These are phyloP conservation scores for Jasminum sambac DNA, from an alignment of 257 asterid genomes.

Conservation along the genomic window DNA sequence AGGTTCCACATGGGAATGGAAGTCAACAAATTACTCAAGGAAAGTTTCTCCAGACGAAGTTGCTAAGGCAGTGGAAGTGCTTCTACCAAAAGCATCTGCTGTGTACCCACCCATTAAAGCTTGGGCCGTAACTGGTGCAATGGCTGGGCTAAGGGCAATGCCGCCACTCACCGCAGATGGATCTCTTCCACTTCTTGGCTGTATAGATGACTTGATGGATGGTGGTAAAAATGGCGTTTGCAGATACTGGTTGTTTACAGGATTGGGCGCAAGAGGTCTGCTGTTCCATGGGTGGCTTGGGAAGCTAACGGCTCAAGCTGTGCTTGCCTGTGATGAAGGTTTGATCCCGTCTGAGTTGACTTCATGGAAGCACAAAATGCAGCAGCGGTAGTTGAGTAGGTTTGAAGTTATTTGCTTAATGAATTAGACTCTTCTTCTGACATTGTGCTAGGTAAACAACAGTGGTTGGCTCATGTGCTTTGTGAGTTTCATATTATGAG, in stretches of 20 bases:
- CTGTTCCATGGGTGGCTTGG: slow-evolving; percentile 93
- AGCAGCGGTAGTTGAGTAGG: slow-evolving; percentile 8
- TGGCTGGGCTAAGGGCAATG: slow-evolving; percentile 90
- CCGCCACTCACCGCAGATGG: slow-evolving; percentile 78
- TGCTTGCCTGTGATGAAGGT: slow-evolving; percentile 57
- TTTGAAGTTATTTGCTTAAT: not conserved
- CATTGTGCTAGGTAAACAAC: not conserved
- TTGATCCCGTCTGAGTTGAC: slow-evolving; percentile 63
- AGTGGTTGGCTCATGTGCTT: not conserved
- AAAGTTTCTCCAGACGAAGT: slow-evolving; percentile 60
- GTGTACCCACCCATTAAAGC: slow-evolving; percentile 65
- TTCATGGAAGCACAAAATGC: slow-evolving; percentile 61
- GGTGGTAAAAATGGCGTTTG: slow-evolving; percentile 37
- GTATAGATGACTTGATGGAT: slow-evolving; percentile 46
- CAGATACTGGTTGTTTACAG: slow-evolving; percentile 83
- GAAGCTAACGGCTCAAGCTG: slow-evolving; percentile 64
- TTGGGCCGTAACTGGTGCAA: slow-evolving; percentile 59
- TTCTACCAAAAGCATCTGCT: slow-evolving; percentile 62
- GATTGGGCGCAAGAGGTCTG: slow-evolving; percentile 93
- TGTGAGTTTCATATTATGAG: not conserved
- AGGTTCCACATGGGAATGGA: slow-evolving; percentile 99
- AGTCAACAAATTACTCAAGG: slow-evolving; percentile 61
- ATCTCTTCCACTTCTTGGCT: slow-evolving; percentile 79
- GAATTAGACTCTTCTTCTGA: not conserved
- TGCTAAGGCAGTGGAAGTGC: slow-evolving; percentile 55